Base-by-base conservation (phyloP, 306 rosid genomes). In the Mucuna pruriens region DNA sequence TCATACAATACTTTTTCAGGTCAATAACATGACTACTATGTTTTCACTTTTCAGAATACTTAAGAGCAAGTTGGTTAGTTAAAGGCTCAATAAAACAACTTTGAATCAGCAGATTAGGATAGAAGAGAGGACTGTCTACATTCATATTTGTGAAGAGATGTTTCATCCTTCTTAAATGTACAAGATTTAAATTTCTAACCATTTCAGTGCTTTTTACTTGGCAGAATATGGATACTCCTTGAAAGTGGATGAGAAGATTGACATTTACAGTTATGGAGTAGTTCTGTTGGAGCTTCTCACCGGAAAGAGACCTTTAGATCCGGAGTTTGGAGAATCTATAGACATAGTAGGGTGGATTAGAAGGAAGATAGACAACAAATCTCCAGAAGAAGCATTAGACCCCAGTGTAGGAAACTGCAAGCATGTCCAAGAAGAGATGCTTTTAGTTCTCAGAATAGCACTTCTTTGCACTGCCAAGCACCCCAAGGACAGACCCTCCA, bases 341-440 rank as follows among this genome's bases (percentile, higher is more conserved):
- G 94, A 93, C 89, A 82, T 95, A 6, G 97, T 90, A n/a, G 97
- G 92, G 74, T 95, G 99, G 99, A 89, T 91, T 70, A 86, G 85
- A 69, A 82, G 79, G 74, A 95, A 89, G 80, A 73, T 90, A 75
- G 94, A 88, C 74, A 89, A 83, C 66, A 85, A 70, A 54, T 42
- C 85, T 25, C 87, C 92, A 84, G 98, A 91, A 86, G 91, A 83
- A 78, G 97, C 91, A 55, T 81, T 93, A 86, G 97, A 95, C 69
- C 89, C 96, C 10, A 86, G 74, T 68, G 90, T 91, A 71, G 99
- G 99, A 74, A 95, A 92, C 77, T 91, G 91, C 91, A 90, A 79
- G 74, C 93, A 88, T 83, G 98, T 93, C 86, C 93, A 91, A 40
- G 98, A 95, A 78, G 98, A 95, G 88, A 93, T 95, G 99, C 90